Evolutionary conservation across 805 yeast genomes (phyloP).

Genomic region (Candida piceae): DNA sequence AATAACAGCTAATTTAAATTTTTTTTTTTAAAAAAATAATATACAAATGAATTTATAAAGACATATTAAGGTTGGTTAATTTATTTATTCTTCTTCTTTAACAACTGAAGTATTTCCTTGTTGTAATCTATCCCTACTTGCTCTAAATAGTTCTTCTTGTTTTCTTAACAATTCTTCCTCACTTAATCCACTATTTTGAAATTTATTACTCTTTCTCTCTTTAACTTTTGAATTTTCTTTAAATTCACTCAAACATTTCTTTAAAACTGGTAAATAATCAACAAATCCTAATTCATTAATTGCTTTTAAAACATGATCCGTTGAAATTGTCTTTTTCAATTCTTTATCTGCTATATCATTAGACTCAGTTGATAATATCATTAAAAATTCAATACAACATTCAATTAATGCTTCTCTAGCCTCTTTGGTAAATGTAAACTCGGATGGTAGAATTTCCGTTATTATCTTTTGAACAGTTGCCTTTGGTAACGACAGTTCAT

Average conservation of each 20-base stretch:
- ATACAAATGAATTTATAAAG: too few relatives aligned
- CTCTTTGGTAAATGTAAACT: slow-evolving; percentile 82
- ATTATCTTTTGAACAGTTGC: slow-evolving; percentile 97
- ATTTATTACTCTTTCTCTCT: slow-evolving; percentile 87
- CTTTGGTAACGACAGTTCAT: slow-evolving; percentile 34
- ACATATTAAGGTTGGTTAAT: too few relatives aligned
- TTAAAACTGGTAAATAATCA: slow-evolving; percentile 77
- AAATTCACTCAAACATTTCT: slow-evolving; percentile 77
- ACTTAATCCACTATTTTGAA: slow-evolving; percentile 84
- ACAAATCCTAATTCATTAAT: slow-evolving; percentile 80
- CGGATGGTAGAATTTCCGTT: slow-evolving; percentile 84
- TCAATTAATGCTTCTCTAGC: slow-evolving; percentile 94
- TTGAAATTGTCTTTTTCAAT: slow-evolving; percentile 91
- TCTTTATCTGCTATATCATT: slow-evolving; percentile 96
- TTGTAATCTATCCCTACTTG: slow-evolving; percentile 31
- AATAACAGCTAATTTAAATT: too few relatives aligned
- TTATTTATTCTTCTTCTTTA: slow-evolving; percentile 13
- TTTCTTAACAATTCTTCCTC: slow-evolving; percentile 90
- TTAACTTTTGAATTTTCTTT: slow-evolving; percentile 84
- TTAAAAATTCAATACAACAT: slow-evolving; percentile 92
- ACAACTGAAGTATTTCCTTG: slow-evolving; percentile 15
- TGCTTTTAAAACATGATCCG: slow-evolving; percentile 93
- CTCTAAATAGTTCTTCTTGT: slow-evolving; percentile 86
- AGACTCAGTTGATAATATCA: slow-evolving; percentile 89
- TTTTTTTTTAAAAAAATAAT: too few relatives aligned